These are phyloP conservation scores for Brettanomyces nanus DNA, from an alignment of 805 yeast genomes.

Conservation along the genomic window DNA sequence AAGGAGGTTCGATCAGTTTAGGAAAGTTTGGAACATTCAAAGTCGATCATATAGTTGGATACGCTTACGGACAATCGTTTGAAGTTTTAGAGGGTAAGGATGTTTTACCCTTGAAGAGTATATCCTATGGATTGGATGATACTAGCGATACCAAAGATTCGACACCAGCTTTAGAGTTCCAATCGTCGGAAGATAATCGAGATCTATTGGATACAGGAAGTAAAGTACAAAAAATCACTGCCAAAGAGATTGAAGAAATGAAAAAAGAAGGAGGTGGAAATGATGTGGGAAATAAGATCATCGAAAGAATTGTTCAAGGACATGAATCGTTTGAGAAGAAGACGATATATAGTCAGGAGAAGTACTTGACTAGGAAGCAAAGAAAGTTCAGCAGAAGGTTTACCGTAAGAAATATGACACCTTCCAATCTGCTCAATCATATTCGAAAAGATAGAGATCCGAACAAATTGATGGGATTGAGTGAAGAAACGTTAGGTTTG, in stretches of 20 bases:
- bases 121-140: slow-evolving; percentile 22
- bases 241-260: slow-evolving; percentile 77
- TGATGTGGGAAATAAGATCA: slow-evolving; percentile 65
- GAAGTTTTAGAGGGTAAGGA: slow-evolving; percentile 58
- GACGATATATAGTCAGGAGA: slow-evolving; percentile 84
- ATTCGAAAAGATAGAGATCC: slow-evolving; percentile 68
- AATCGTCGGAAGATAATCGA: slow-evolving; percentile 36
- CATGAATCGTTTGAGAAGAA: slow-evolving; percentile 85
- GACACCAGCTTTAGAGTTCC: slow-evolving; percentile 18
- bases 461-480: slow-evolving; percentile 64
- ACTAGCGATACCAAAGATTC: slow-evolving; percentile 13
- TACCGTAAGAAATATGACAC: slow-evolving; percentile 68
- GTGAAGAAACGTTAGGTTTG: slow-evolving; percentile 76
- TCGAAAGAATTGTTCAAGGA: slow-evolving; percentile 71
- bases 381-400: slow-evolving; percentile 84
- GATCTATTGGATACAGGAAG: slow-evolving; percentile 61
- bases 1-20: slow-evolving; percentile 54
- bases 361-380: slow-evolving; percentile 85
- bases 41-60: slow-evolving; percentile 69
- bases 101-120: slow-evolving; percentile 41
- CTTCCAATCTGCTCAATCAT: slow-evolving; percentile 63
- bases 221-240: slow-evolving; percentile 61
- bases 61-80: slow-evolving; percentile 81
- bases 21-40: slow-evolving; percentile 90
- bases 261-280: slow-evolving; percentile 62